Conservation (phyloP, 805 yeast species). For the Suhomyces pyralidae region DNA sequence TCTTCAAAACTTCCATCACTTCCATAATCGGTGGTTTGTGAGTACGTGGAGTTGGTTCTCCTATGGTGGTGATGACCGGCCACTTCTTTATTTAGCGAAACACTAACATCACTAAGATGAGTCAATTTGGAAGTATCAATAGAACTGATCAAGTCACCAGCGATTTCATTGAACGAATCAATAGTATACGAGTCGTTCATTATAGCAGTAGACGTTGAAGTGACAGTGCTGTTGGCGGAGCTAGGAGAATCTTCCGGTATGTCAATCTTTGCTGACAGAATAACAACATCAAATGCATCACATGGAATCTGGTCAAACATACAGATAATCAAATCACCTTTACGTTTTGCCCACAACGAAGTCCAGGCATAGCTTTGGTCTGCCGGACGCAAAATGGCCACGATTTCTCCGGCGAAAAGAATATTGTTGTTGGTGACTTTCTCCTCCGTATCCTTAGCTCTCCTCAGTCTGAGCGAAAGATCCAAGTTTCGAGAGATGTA, state of each 20-base stretch:
- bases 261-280: slow-evolving; percentile 11
- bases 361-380: slow-evolving; percentile 70
- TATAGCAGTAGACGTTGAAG: background rate
- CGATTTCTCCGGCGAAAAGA: slow-evolving; percentile 78
- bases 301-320: slow-evolving; percentile 81
- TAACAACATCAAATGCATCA: slow-evolving; percentile 29
- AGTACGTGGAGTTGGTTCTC: background rate
- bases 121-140: slow-evolving; percentile 14
- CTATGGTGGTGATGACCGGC: background rate
- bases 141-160: slow-evolving; percentile 31
- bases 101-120: slow-evolving; percentile 22
- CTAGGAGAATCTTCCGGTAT: slow-evolving; percentile 4
- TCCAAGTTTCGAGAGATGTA: slow-evolving; percentile 14
- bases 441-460: slow-evolving; percentile 5
- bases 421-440: slow-evolving; percentile 36
- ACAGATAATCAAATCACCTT: slow-evolving; percentile 68
- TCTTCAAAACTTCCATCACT: background rate
- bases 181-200: slow-evolving; percentile 14
- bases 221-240: background rate
- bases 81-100: slow-evolving; percentile 25
- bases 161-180: slow-evolving; percentile 28
- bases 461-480: slow-evolving; percentile 15
- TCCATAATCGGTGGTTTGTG: background rate
- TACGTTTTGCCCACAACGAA: slow-evolving; percentile 84
- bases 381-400: slow-evolving; percentile 72